These are phyloP conservation scores for Mucuna pruriens DNA, from an alignment of 306 rosid species.

Conservation along the genomic window DNA sequence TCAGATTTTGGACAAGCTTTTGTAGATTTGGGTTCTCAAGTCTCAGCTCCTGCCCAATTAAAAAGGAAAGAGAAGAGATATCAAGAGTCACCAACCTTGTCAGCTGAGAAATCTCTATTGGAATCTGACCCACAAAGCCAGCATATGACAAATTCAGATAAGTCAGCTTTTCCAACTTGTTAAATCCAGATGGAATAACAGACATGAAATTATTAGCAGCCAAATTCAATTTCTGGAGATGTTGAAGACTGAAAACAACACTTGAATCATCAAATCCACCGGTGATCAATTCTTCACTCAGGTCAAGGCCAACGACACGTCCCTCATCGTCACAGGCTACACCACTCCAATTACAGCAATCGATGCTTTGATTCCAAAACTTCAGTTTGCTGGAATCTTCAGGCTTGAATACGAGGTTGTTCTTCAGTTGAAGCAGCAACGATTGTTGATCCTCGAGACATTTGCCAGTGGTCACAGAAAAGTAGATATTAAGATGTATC, in stretches of 20 bases:
- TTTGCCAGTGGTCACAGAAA: conserved; percentile 27
- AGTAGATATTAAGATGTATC: conserved; percentile 24
- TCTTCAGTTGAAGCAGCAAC: conserved; percentile 54
- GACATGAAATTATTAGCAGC: conserved; percentile 24
- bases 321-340: conserved; percentile 43
- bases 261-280: conserved; percentile 44
- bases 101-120: conserved; percentile 47
- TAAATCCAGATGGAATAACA: conserved; percentile 44
- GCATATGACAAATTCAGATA: conserved; percentile 46
- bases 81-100: conserved; percentile 53
- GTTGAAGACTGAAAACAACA: conserved; percentile 37
- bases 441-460: conserved; percentile 52
- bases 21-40: conserved; percentile 44
- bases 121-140: conserved; percentile 49
- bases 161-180: conserved; percentile 38
- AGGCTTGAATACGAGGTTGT: not conserved
- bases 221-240: conserved; percentile 43
- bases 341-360: conserved; percentile 61
- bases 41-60: conserved; percentile 8
- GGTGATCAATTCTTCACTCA: conserved; percentile 39
- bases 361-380: conserved; percentile 41
- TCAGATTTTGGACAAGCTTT: conserved; percentile 43
- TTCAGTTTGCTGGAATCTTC: conserved; percentile 29
- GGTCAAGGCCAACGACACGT: conserved; percentile 42
- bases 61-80: conserved; percentile 22